Conservation (phyloP, 768 basidiomycete species). For the Mycena galopus region DNA sequence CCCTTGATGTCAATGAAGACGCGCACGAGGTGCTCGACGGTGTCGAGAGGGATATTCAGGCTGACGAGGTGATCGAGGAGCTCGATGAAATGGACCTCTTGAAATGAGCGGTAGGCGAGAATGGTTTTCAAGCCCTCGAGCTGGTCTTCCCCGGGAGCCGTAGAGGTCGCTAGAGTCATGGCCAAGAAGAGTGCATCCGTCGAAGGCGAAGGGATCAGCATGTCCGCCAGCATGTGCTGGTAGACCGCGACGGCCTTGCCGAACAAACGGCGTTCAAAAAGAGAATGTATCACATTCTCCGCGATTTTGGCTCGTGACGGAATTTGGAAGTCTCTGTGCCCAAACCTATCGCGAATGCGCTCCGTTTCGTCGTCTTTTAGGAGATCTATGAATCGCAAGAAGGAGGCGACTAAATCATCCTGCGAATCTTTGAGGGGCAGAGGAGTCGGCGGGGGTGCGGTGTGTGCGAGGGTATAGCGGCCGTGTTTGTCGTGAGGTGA, state of each 20-base stretch:
- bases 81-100: slow-evolving; percentile 45
- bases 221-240: slow-evolving; percentile 55
- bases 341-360: slow-evolving; percentile 13
- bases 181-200: slow-evolving; percentile 59
- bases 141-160: slow-evolving; percentile 35
- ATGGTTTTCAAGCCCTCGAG: slow-evolving; percentile 38
- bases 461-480: not conserved
- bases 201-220: slow-evolving; percentile 51
- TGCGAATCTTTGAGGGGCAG: too few relatives aligned
- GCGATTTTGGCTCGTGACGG: slow-evolving; percentile 34
- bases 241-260: slow-evolving; percentile 56
- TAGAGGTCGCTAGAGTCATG: slow-evolving; percentile 43
- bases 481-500: not conserved
- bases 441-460: too few relatives aligned
- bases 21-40: slow-evolving; percentile 36
- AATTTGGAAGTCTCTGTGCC: slow-evolving; percentile 18
- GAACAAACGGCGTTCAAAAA: slow-evolving; percentile 54
- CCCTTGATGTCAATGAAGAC: slow-evolving; percentile 41
- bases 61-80: slow-evolving; percentile 41
- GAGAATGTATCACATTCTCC: slow-evolving; percentile 54
- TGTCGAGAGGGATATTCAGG: slow-evolving; percentile 33
- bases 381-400: slow-evolving; percentile 30
- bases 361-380: slow-evolving; percentile 25
- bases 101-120: slow-evolving; percentile 42
- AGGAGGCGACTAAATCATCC: slow-evolving; percentile 26